Evolutionary conservation across 2,329 filamentous ascomycete species (phyloP).

Genomic region (Fusarium decemcellulare): DNA sequence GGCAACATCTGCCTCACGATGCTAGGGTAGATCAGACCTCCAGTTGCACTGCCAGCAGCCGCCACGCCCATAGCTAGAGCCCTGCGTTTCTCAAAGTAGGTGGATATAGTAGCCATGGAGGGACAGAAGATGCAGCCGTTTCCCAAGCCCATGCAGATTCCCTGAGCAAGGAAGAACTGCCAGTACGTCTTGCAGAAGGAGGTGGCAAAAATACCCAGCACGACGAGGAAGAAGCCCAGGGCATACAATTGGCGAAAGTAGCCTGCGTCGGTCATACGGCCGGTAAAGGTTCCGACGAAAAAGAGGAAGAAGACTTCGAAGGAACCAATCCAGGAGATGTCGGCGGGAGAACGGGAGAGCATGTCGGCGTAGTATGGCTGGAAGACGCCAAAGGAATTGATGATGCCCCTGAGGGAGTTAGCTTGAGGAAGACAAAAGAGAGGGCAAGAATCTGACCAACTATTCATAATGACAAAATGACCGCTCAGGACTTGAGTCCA

Average conservation of each 20-base stretch:
- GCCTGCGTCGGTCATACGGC: conserved; percentile 66
- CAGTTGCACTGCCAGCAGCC: conserved; percentile 4
- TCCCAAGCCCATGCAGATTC: conserved; percentile 16
- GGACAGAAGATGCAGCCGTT: conserved; percentile 22
- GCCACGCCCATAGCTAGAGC: conserved; percentile 17
- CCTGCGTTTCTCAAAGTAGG: conserved; percentile 14
- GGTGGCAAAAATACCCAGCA: conserved; percentile 13
- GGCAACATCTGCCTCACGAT: conserved; percentile 23
- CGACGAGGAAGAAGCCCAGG: neutral
- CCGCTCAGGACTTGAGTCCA: neutral
- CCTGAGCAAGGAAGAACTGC: conserved; percentile 23
- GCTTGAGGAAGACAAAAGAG: conserved; percentile 41
- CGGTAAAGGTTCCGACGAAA: conserved; percentile 65
- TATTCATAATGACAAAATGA: conserved; percentile 46
- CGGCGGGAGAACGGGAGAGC: conserved; percentile 57
- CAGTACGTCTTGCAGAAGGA: conserved; percentile 16
- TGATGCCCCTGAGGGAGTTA: conserved; percentile 58
- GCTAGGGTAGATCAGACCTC: conserved; percentile 10
- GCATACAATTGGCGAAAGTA: conserved; percentile 54
- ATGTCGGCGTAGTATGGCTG: conserved; percentile 62
- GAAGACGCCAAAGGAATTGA: conserved; percentile 67
- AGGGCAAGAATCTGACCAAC: neutral
- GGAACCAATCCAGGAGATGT: conserved; percentile 68
- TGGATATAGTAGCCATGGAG: conserved; percentile 11
- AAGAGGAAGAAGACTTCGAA: conserved; percentile 67